These are phyloP conservation scores for Pseudisothecium myosuroides DNA, from an alignment of 225 moss, liverwort and hornwort species.

Conservation along the genomic window DNA sequence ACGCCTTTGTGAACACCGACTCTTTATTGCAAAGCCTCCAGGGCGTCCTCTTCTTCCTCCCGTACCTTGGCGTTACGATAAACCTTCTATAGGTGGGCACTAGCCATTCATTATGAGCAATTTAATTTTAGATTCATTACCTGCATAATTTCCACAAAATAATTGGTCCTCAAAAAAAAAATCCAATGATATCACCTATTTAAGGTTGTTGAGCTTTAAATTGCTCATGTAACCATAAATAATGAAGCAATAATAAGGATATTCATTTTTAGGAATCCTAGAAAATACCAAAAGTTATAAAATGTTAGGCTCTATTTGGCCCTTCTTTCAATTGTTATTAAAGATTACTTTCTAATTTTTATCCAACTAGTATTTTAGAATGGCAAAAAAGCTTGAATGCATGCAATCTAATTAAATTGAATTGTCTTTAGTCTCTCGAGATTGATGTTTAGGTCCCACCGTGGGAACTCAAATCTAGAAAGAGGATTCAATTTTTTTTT, in stretches of 20 bases:
- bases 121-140: neutral
- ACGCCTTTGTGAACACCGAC: neutral
- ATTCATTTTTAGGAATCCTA: too few species aligned
- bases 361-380: too few species aligned
- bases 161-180: neutral
- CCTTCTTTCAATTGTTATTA: too few species aligned
- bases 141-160: neutral
- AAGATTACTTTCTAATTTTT: neutral
- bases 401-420: neutral
- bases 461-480: neutral
- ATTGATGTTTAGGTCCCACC: neutral
- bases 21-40: neutral
- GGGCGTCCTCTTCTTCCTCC: neutral
- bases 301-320: neutral
- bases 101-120: neutral
- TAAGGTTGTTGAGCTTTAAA: neutral
- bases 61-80: neutral
- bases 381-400: too few species aligned
- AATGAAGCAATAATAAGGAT: neutral
- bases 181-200: neutral
- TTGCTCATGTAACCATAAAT: too few species aligned
- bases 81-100: neutral
- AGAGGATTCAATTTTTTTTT: neutral
- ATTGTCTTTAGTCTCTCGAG: neutral
- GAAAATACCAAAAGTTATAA: fast-evolving